Conservation (phyloP, 1,284 basidiomycete species). For the Malassezia equina region DNA sequence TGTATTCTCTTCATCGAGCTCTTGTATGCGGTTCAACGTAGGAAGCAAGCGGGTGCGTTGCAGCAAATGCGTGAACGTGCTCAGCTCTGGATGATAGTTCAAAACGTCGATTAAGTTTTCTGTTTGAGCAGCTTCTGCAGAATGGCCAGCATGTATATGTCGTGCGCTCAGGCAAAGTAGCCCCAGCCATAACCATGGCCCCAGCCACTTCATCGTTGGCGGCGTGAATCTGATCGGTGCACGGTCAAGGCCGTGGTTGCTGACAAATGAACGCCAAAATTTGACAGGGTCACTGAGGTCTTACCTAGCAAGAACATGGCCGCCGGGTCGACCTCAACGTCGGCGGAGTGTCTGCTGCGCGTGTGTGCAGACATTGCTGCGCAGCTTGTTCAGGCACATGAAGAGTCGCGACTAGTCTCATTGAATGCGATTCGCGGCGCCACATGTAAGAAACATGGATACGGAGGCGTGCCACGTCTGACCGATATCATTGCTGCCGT, state of each 20-base stretch:
- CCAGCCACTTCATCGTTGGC: not conserved
- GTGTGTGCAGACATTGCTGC: slow-evolving; percentile 90
- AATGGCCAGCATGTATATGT: not conserved
- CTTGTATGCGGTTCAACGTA: slow-evolving; percentile 66
- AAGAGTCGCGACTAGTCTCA: slow-evolving; percentile 58
- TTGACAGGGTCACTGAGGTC: not conserved
- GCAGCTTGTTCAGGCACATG: slow-evolving; percentile 81
- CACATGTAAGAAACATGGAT: slow-evolving; percentile 79
- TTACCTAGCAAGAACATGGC: slow-evolving; percentile 2
- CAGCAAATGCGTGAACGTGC: slow-evolving; percentile 66
- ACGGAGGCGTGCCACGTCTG: slow-evolving; percentile 75
- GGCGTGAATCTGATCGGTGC: not conserved
- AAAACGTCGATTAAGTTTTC: slow-evolving; percentile 71
- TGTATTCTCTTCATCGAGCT: slow-evolving; percentile 49
- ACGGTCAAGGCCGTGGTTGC: not conserved
- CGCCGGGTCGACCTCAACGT: slow-evolving; percentile 44
- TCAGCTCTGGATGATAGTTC: slow-evolving; percentile 64
- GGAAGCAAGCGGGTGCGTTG: slow-evolving; percentile 81
- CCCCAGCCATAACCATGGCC: not conserved
- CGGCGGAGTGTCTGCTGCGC: slow-evolving; percentile 78
- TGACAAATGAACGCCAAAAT: not conserved
- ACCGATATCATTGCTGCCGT: slow-evolving; percentile 98
- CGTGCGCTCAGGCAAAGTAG: not conserved
- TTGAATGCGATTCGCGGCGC: slow-evolving; percentile 77
- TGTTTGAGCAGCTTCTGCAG: not conserved